Percentiles rank a stretch among this genome's conserved stretches.
These are phyloP conservation scores for Sarocladium brachiariae DNA, from an alignment of 2,329 filamentous ascomycete species.

Conservation along the genomic window DNA sequence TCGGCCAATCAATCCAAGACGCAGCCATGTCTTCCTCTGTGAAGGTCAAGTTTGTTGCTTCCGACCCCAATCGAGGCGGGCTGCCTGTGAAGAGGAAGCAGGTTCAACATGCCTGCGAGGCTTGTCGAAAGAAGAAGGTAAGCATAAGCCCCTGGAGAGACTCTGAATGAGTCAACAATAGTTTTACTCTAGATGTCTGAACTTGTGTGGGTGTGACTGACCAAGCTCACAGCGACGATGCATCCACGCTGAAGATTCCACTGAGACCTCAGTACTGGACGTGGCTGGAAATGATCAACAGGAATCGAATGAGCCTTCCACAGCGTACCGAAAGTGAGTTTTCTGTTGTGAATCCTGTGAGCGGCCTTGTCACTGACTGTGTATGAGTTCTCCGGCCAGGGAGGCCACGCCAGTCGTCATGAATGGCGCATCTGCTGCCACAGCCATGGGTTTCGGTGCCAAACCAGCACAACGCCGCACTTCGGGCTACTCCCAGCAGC, in stretches of 20 bases:
- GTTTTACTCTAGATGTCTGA: no score
- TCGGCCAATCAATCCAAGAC: background rate
- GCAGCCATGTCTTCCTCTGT: background rate
- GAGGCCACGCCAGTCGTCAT: background rate
- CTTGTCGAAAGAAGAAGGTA: conserved; percentile 50
- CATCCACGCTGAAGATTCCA: conserved; percentile 31
- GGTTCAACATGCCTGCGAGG: conserved; percentile 49
- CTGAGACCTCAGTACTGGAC: conserved; percentile 20
- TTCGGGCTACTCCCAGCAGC: background rate
- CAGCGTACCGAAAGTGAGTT: background rate
- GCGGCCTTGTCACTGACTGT: no score
- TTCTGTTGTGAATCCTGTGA: background rate
- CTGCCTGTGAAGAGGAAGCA: conserved; percentile 54
- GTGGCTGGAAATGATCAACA: conserved; percentile 20
- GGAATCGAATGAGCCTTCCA: conserved; percentile 20
- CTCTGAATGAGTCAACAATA: no score
- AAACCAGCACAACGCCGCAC: background rate
- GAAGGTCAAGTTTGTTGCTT: conserved; percentile 49
- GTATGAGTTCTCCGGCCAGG: background rate
- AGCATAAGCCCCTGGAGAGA: no score
- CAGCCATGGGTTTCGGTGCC: background rate
- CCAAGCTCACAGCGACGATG: conserved; percentile 34
- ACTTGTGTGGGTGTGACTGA: conserved; percentile 7
- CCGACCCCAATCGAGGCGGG: conserved; percentile 41
- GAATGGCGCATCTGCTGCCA: background rate